Evolutionary conservation across 495 filamentous ascomycete genomes (phyloP).

Genomic region (Talaromyces stipitatus): DNA sequence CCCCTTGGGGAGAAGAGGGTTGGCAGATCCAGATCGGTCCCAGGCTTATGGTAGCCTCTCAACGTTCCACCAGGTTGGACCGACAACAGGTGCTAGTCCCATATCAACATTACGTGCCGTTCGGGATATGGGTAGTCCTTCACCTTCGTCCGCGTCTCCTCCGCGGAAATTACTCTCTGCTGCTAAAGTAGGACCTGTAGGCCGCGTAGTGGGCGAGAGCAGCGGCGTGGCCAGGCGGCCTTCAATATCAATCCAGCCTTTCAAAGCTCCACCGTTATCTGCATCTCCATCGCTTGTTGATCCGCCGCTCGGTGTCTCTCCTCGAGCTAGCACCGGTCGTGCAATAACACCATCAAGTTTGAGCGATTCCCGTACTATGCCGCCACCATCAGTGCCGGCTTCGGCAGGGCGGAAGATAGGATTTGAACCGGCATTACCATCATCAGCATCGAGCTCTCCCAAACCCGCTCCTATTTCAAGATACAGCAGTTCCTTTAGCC

Average conservation of each 20-base stretch:
- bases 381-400: constrained; percentile 42
- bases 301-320: constrained; percentile 47
- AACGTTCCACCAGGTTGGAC: constrained; percentile 80
- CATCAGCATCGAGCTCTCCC: constrained; percentile 63
- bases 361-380: constrained; percentile 56
- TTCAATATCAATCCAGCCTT: constrained; percentile 88
- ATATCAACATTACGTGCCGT: constrained; percentile 75
- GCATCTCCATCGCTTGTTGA: constrained; percentile 69
- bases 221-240: constrained; percentile 58
- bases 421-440: constrained; percentile 44
- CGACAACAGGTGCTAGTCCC: constrained; percentile 69
- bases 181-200: constrained; percentile 48
- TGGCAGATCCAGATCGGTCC: constrained; percentile 53
- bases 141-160: constrained; percentile 50
- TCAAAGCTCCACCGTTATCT: constrained; percentile 89
- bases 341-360: constrained; percentile 54
- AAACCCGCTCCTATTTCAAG: constrained; percentile 61
- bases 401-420: constrained; percentile 27
- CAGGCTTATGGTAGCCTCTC: constrained; percentile 89
- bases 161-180: constrained; percentile 52
- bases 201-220: constrained; percentile 53
- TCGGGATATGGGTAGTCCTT: constrained; percentile 41
- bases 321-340: constrained; percentile 47
- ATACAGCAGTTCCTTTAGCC: constrained; percentile 82
- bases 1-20: constrained; percentile 40